These are phyloP conservation scores for Candida sonorensis DNA, from an alignment of 805 yeast species.

Conservation along the genomic window DNA sequence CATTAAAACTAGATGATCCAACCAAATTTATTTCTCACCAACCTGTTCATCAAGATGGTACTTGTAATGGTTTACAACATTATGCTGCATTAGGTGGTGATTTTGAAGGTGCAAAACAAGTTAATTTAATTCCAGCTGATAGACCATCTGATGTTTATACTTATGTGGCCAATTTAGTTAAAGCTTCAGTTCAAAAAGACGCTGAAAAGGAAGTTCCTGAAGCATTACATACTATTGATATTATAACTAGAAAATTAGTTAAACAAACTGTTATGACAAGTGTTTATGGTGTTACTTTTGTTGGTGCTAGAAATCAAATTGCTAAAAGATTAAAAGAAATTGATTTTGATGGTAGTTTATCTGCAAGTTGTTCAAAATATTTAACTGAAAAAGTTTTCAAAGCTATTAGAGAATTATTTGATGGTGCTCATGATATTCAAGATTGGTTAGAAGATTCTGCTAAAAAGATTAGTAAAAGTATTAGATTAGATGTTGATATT, in stretches of 20 bases:
- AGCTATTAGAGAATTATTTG: constrained; percentile 78
- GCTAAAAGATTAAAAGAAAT: constrained; percentile 63
- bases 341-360: constrained; percentile 34
- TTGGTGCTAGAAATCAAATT: constrained; percentile 90
- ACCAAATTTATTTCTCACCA: constrained; percentile 58
- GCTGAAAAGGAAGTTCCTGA: constrained; percentile 45
- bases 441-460: constrained; percentile 95
- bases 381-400: constrained; percentile 73
- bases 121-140: constrained; percentile 62
- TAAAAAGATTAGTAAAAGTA: constrained; percentile 66
- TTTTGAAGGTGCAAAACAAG: constrained; percentile 74
- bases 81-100: constrained; percentile 88
- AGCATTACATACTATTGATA: constrained; percentile 51
- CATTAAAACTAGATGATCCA: constrained; percentile 56
- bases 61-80: constrained; percentile 82
- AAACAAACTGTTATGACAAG: constrained; percentile 98
- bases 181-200: constrained; percentile 45
- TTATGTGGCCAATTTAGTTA: constrained; percentile 61
- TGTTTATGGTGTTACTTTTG: constrained; percentile 92
- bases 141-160: constrained; percentile 74
- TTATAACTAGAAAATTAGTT: constrained; percentile 78
- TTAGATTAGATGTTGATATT: constrained; percentile 57
- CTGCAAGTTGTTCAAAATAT: constrained; percentile 44
- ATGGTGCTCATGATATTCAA: constrained; percentile 91
- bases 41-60: constrained; percentile 83